These are phyloP conservation scores for Bryum argenteum DNA, from an alignment of 225 moss, liverwort and hornwort genomes.

Conservation along the genomic window DNA sequence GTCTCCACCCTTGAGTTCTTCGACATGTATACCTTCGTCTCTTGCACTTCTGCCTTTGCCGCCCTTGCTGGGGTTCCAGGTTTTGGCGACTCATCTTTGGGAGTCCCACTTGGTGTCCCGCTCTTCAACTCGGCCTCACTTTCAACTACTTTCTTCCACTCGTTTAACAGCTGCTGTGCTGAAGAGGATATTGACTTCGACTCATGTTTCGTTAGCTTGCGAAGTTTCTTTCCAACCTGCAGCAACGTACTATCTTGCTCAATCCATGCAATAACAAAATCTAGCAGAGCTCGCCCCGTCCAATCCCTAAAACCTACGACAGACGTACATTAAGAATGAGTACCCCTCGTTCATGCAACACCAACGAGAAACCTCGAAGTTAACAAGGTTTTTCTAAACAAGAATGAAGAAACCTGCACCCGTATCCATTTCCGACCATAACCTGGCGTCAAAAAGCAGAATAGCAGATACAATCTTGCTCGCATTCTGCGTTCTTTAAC, in stretches of 20 bases:
- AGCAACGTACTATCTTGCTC: constrained; percentile 23
- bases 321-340: background rate
- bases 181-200: constrained; percentile 58
- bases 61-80: constrained; percentile 42
- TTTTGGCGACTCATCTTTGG: constrained; percentile 40
- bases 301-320: no score
- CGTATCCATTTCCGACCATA: background rate
- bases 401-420: background rate
- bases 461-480: no score
- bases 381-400: background rate
- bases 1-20: constrained; percentile 38
- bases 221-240: constrained; percentile 89
- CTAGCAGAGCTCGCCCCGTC: no score
- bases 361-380: no score
- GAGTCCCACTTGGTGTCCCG: constrained; percentile 54
- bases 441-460: background rate
- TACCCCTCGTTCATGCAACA: background rate
- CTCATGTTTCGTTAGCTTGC: constrained; percentile 82
- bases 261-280: constrained; percentile 3
- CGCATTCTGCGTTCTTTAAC: no score
- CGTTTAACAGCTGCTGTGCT: constrained; percentile 72
- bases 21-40: constrained; percentile 48
- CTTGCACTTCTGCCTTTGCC: constrained; percentile 38
- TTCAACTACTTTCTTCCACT: constrained; percentile 84
- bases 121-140: constrained; percentile 69